phyloP scores from a whole-genome alignment of 2,329 filamentous ascomycete genomes.

The Monilinia vaccinii-corymbosi region DNA sequence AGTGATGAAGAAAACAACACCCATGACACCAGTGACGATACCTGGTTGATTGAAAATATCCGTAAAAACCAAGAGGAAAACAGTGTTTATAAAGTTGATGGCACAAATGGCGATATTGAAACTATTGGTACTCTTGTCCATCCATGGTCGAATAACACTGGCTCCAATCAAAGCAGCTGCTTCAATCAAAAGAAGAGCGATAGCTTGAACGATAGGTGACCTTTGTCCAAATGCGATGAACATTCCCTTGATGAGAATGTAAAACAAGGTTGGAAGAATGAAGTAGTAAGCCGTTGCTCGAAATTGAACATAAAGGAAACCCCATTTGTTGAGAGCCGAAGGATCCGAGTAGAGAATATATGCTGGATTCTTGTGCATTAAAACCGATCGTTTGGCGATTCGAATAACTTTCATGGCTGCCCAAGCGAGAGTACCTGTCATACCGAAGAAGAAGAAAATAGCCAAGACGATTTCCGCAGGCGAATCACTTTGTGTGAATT shows the following conservation, averaged over 20 bases:
- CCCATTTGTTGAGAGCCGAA: slow-evolving; percentile 93
- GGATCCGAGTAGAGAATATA: slow-evolving; percentile 97
- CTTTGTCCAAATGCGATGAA: slow-evolving; percentile 77
- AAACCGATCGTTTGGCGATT: slow-evolving; percentile 78
- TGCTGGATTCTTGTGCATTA: slow-evolving; percentile 90
- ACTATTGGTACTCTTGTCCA: slow-evolving; percentile 97
- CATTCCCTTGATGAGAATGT: slow-evolving; percentile 79
- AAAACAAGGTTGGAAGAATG: slow-evolving; percentile 68
- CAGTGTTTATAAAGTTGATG: slow-evolving; percentile 82
- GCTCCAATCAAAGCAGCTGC: slow-evolving; percentile 66
- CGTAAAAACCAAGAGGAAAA: slow-evolving; percentile 85
- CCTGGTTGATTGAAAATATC: slow-evolving; percentile 75
- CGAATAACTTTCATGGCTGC: slow-evolving; percentile 83
- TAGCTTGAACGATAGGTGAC: slow-evolving; percentile 62
- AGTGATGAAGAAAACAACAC: slow-evolving; percentile 79
- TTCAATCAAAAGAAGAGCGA: slow-evolving; percentile 78
- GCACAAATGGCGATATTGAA: slow-evolving; percentile 91
- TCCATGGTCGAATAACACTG: slow-evolving; percentile 81
- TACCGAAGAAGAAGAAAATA: slow-evolving; percentile 78
- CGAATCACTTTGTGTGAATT: slow-evolving; percentile 80
- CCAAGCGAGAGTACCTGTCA: slow-evolving; percentile 71
- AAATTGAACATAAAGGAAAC: slow-evolving; percentile 95
- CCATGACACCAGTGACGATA: slow-evolving; percentile 79
- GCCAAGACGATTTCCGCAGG: slow-evolving; percentile 78
- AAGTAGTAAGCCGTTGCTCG: slow-evolving; percentile 94